Evolutionary conservation across 345 rosid species (phyloP).

Genomic region (Hirschfeldia incana): DNA sequence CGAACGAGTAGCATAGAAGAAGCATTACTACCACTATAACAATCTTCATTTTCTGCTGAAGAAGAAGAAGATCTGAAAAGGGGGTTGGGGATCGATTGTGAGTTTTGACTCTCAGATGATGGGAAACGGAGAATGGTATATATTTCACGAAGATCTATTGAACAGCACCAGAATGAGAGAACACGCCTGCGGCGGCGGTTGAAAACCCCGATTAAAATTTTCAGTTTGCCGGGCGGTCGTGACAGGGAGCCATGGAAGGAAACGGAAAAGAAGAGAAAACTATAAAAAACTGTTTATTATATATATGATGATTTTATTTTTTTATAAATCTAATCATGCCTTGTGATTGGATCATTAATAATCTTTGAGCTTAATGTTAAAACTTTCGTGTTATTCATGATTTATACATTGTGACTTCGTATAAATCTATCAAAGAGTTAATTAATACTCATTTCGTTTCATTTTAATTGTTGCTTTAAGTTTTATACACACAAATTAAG

Average conservation of each 20-base stretch:
- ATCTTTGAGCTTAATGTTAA: too few relatives aligned
- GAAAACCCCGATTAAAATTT: background rate
- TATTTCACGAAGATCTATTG: slow-evolving; percentile 9
- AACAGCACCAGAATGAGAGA: background rate
- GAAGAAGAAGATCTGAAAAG: slow-evolving; percentile 3
- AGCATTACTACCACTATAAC: slow-evolving; percentile 24
- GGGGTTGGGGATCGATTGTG: slow-evolving; percentile 6
- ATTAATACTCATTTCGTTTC: too few relatives aligned
- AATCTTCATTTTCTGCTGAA: slow-evolving; percentile 24
- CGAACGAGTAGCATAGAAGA: slow-evolving; percentile 41
- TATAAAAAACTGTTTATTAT: too few relatives aligned
- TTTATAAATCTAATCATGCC: too few relatives aligned
- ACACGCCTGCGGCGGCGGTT: background rate
- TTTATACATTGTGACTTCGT: too few relatives aligned
- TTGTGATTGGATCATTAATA: too few relatives aligned
- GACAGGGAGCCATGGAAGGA: slow-evolving; percentile 4
- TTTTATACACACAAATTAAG: too few relatives aligned
- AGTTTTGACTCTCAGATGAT: slow-evolving; percentile 7
- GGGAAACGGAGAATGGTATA: background rate
- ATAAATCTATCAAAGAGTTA: too few relatives aligned
- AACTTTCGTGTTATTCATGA: too few relatives aligned
- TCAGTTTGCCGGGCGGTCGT: slow-evolving; percentile 5
- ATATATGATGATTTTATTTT: too few relatives aligned
- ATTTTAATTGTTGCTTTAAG: too few relatives aligned
- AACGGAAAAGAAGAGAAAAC: background rate